Evolutionary conservation across 768 basidiomycete genomes (phyloP), one percentile per base, ranked within the genome.

Genomic region (Pleurotus citrinopileatus): DNA sequence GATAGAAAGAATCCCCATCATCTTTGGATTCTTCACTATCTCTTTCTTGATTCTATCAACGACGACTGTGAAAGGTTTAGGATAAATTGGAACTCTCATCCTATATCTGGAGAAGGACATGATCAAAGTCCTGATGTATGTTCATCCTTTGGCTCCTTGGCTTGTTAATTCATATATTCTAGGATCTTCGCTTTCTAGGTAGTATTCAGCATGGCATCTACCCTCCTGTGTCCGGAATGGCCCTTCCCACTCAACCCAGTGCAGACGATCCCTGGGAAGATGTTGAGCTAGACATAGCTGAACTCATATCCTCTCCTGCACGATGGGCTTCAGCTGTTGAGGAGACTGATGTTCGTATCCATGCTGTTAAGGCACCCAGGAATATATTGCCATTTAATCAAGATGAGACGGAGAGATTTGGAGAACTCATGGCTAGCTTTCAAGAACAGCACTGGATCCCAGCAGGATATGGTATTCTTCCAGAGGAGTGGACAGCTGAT

Each of bases 21-120:
- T 55, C 56, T 75, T 0, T 79, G 79, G 79, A 63, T 81, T 0
- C 59, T 81, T 0, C 74, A 78, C 22, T 22, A 27, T 28, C 61
- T 79, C 0, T 80, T 79, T 54, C 65, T 79, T 0, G 53, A 61
- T 1, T 29, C 29, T 0, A 68, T 79, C 20, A 73, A 77, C 32
- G 13, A 50, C 0, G 74, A 77, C 46, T 77, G 74, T 44, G 1
- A 53, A 0, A 27, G 48, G 6, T 77, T 78, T 54, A 58, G 60
- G 12, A 1, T 55, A 2, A 59, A 70, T 3, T 79, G 76, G 76
- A 80, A 79, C 52, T 29, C 60, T 4, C 71, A 78, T 47, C 65
- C 70, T 0, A 60, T 78, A 9, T 67, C 62, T 3, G 66, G 62
- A 1, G 34, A 29, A 23, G 63, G 58, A 1, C 60, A 66, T 23